Evolutionary conservation across 2,329 filamentous ascomycete species (phyloP), one percentile per base, ranked within the genome.

Genomic region (Cercospora zeae-maydis): DNA sequence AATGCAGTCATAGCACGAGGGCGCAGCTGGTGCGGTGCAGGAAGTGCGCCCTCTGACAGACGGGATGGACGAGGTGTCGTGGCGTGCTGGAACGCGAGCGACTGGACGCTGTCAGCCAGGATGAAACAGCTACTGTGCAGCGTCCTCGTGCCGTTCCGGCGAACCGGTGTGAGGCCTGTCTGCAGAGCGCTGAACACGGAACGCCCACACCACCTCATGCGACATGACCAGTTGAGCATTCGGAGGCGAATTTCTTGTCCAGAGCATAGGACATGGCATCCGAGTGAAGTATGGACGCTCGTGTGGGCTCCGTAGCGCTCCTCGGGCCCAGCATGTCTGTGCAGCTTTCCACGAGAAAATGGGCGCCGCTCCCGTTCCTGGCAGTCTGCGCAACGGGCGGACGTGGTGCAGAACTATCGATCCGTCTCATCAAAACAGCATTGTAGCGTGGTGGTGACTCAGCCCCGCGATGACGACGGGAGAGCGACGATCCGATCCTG

Each of bases 101-200:
- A 57, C 31, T 57, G 54, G 54, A 27, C 39, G 54, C 54, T 6
- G 54, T 42, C 34, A 49, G 56, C 24, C 21, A 34, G 42, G 56
- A 39, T 58, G 42, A 51, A 58, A 58, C 30, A 33, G 56, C 56
- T 42, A 53, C 49, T 11, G 49, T 19, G 16, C 0, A 53, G 49
- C 6, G 31, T 30, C 27, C 56, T 51, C 56, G 27, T 49, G 37
- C 56, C 42, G 56, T 34, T n/a, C 56, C 56, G 56, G 2, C 56
- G 30, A 49, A 49, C 42, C 56, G 39, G 31, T 49, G 42, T 49
- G 56, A 58, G 56, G 56, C 39, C 39, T 58, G 56, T 36, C 56
- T 19, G 21, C 24, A 31, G 24, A n/a, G n/a, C n/a, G n/a, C n/a
- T 45, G 19, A 27, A 27, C 24, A 3, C 16, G 39, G 16, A 27